Evolutionary conservation across 306 rosid species (phyloP).

Genomic region (Acmispon strigosus): DNA sequence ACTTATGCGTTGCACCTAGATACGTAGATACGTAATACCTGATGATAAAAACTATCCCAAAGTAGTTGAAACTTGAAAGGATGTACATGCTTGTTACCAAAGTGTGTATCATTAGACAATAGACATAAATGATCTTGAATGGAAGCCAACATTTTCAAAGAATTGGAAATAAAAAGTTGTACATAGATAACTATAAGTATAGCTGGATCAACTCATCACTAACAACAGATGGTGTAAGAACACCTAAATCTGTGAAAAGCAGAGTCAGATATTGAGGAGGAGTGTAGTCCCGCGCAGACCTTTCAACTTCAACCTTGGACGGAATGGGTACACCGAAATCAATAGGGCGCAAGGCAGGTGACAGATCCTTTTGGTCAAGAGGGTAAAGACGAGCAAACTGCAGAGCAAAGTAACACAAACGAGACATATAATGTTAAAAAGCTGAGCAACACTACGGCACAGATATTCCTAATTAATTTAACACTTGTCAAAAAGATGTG

Average conservation of each 20-base stretch:
- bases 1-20: too few relatives aligned
- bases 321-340: slow-evolving; percentile 90
- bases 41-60: background rate
- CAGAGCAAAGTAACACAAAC: slow-evolving; percentile 25
- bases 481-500: background rate
- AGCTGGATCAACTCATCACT: slow-evolving; percentile 87
- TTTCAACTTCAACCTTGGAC: slow-evolving; percentile 79
- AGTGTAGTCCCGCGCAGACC: slow-evolving; percentile 79
- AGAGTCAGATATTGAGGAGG: slow-evolving; percentile 84
- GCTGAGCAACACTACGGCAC: too few relatives aligned
- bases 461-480: background rate
- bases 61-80: background rate
- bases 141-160: background rate
- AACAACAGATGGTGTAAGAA: slow-evolving; percentile 81
- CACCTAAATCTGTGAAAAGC: slow-evolving; percentile 82
- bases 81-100: background rate
- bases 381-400: slow-evolving; percentile 94
- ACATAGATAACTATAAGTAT: slow-evolving; percentile 39
- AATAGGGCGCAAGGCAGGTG: slow-evolving; percentile 76
- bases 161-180: background rate
- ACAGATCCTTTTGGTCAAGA: slow-evolving; percentile 89
- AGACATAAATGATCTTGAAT: background rate
- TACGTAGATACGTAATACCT: background rate
- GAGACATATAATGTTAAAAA: background rate
- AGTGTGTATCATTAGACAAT: background rate